A percentile compares a stretch with the other conserved stretches of the same genome.
phyloP scores from a whole-genome alignment of 176 grass and related monocot species.

The Carex littledalei region DNA sequence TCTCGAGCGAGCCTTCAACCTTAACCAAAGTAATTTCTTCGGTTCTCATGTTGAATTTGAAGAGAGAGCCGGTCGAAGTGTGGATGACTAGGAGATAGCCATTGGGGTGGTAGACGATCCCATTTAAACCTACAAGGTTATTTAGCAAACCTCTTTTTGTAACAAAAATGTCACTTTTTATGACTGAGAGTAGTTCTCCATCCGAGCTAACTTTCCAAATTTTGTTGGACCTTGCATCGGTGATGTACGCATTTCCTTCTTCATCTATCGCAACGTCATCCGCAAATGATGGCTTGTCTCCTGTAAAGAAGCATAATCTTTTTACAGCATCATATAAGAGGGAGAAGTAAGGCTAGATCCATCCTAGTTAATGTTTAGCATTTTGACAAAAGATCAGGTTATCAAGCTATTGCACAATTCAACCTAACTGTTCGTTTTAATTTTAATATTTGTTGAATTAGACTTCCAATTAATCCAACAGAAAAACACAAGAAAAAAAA shows the following conservation, averaged over 20 bases:
- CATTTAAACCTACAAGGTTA: conserved; percentile 71
- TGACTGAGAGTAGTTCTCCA: conserved; percentile 47
- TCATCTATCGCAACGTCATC: conserved; percentile 77
- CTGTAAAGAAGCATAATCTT: conserved; percentile 21
- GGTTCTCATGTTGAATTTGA: conserved; percentile 45
- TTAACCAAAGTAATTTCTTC: conserved; percentile 44
- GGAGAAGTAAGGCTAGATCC: not conserved
- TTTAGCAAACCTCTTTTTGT: conserved; percentile 37
- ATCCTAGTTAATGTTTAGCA: too few species aligned
- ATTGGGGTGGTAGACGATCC: conserved; percentile 67
- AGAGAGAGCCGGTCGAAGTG: conserved; percentile 68
- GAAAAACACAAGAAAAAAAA: not conserved
- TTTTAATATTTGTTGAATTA: not conserved
- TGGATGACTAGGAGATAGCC: conserved; percentile 86
- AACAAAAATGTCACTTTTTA: conserved; percentile 53
- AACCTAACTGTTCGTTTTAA: not conserved
- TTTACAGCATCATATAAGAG: not conserved
- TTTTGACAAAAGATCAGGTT: not conserved
- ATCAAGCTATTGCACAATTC: not conserved
- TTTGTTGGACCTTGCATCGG: conserved; percentile 52
- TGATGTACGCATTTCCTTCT: conserved; percentile 80
- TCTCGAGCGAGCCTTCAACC: conserved; percentile 48
- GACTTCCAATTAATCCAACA: not conserved
- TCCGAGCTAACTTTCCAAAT: conserved; percentile 80
- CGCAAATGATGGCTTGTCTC: conserved; percentile 43